Evolutionary conservation across 2,329 filamentous ascomycete genomes (phyloP), one percentile per base, ranked within the genome.

Genomic region (Colletotrichum tanaceti): DNA sequence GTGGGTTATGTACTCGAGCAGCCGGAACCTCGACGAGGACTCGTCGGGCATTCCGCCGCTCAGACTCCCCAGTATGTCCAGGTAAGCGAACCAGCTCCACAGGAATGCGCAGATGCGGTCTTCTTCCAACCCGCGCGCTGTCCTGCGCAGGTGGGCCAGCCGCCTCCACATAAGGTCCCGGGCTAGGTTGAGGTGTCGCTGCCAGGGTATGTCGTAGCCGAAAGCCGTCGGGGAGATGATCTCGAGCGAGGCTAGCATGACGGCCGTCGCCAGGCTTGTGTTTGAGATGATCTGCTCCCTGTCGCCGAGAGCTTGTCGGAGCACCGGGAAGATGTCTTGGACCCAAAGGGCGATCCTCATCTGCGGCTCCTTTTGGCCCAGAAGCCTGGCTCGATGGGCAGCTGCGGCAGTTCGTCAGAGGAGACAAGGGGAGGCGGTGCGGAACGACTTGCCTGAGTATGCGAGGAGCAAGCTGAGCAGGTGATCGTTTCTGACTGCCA

Each of bases 201-300:
- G 92, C 93, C 93, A 97, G 1, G 91, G 86, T 61, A 95, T 91
- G 0, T 88, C 85, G n/a, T 93, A 90, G 62, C 91, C 92, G 75
- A 96, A 95, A 0, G 91, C 91, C 65, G 90, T 91, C 0, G 93
- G 93, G 0, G 91, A 93, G 58, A 96, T 90, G 65, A 96, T 95
- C 75, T 96, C 92, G 22, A 96, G 83, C 1, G 92, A 94, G 0
- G 92, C 88, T 53, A 97, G 86, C 91, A 96, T 94, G 71, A 97
- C 94, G 9, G 93, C 91, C 0, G 92, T 93, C 0, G 93, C 92
- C 3, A 97, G 83, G 63, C 91, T 92, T 18, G 88, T 87, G 72
- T 93, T 90, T 0, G 91, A 90, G 13, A 93, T 89, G 47, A 88
- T 87, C 70, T 87, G 84, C 46, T 84, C 83, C 0, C 86, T 84